Conservation (phyloP, 768 basidiomycete genomes). For the Lyophyllum semitale region DNA sequence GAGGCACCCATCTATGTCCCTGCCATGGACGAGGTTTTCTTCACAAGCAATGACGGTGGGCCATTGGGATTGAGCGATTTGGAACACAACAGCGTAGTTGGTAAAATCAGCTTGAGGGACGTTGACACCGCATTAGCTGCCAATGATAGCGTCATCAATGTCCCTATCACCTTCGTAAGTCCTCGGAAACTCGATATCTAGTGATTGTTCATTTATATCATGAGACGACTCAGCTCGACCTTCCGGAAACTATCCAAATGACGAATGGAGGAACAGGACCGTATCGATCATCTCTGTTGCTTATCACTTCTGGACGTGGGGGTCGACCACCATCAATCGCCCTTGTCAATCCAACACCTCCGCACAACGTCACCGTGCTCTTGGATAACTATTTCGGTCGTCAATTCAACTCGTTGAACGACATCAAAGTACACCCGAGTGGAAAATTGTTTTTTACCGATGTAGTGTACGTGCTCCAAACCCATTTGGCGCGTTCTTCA, state of each 20-base stretch:
- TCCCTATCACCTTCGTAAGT: constrained; percentile 48
- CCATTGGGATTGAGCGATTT: constrained; percentile 62
- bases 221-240: constrained; percentile 45
- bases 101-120: constrained; percentile 61
- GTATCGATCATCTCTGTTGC: constrained; percentile 56
- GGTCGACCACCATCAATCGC: constrained; percentile 61
- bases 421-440: constrained; percentile 73
- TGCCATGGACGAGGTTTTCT: constrained; percentile 73
- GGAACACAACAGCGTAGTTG: constrained; percentile 62
- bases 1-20: constrained; percentile 74
- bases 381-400: constrained; percentile 80
- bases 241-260: constrained; percentile 64
- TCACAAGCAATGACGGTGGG: constrained; percentile 71
- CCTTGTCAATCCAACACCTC: constrained; percentile 62
- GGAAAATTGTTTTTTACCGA: constrained; percentile 80
- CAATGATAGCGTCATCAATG: constrained; percentile 39
- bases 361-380: constrained; percentile 68
- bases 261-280: constrained; percentile 72
- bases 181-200: neutral
- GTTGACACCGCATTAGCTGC: constrained; percentile 47
- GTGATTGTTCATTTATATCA: neutral
- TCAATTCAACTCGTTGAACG: constrained; percentile 83
- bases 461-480: constrained; percentile 46
- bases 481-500: neutral
- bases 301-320: constrained; percentile 69